Conservation (phyloP, 2,329 filamentous ascomycete species). For the Rhinocladiella mackenziei region DNA sequence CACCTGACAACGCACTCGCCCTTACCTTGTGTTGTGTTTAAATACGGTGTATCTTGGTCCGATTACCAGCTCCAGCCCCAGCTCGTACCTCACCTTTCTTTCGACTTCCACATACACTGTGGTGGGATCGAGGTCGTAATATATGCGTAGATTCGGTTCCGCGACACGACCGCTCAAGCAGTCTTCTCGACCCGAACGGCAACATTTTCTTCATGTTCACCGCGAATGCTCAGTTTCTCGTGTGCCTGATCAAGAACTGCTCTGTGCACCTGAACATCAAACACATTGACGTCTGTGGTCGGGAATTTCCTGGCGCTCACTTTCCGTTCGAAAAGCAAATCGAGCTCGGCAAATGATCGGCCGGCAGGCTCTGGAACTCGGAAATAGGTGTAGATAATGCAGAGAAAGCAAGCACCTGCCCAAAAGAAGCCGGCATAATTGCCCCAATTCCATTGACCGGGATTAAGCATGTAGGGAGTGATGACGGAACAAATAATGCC, state of each 20-base stretch:
- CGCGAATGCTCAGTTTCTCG: conserved; percentile 6
- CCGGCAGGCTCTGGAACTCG: conserved; percentile 73
- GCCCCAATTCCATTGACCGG: conserved; percentile 73
- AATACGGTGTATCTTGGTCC: too few species aligned
- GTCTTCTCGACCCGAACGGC: neutral
- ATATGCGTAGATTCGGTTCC: too few species aligned
- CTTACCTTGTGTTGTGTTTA: too few species aligned
- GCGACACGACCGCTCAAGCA: too few species aligned
- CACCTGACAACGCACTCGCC: too few species aligned
- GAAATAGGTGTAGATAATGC: conserved; percentile 76
- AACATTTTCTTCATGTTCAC: neutral
- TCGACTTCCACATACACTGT: too few species aligned
- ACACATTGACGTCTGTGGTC: conserved; percentile 53
- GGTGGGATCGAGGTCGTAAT: too few species aligned
- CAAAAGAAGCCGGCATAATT: conserved; percentile 81
- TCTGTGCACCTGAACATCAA: conserved; percentile 32
- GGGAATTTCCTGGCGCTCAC: conserved; percentile 71
- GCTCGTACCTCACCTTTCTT: too few species aligned
- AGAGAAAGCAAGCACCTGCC: conserved; percentile 73
- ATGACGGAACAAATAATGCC: conserved; percentile 75
- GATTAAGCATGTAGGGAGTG: conserved; percentile 81
- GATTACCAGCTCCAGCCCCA: too few species aligned
- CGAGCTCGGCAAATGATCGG: conserved; percentile 78
- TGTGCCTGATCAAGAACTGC: neutral
- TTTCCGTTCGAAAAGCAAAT: conserved; percentile 72